Evolutionary conservation across 1,284 basidiomycete genomes (phyloP), one percentile per base, ranked within the genome.

Genomic region (Apiotrichum sp.): DNA sequence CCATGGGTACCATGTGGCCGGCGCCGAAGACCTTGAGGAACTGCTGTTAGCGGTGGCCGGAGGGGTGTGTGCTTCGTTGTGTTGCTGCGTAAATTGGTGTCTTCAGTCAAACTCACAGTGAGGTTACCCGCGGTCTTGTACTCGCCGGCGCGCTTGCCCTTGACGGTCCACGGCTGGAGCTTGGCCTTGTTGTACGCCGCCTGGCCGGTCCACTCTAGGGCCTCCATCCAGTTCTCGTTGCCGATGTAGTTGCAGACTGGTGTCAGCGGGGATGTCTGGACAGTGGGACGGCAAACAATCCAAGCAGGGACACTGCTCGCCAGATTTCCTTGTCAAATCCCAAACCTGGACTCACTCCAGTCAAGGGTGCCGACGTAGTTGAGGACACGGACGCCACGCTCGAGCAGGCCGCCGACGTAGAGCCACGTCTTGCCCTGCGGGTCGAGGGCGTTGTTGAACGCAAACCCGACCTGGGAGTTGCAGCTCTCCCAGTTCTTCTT

Each of bases 401-500:
- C 88, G 22, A 92, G 81, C 36, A 93, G 80, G 2, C 79, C 83
- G 1, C 82, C 80, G 54, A 90, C 78, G 66, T 90, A 84, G 44
- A 80, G 72, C 63, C 74, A 75, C 22, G 76, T 77, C 65, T 74
- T 61, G 33, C 69, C 71, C 11, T 65, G 58, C 1, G 16, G 29
- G 55, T 78, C 77, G 10, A 69, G 63, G 3, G 63, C 50, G 9
- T 42, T 39, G 40, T 39, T 6, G 63, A 78, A 77, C 1, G 65
- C 64, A 3, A 10, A 1, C 3, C 65, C 62, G 16, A 88, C 81
- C 1, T 65, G 64, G 49, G 59, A 29, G 39, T 76, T 78, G 72
- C 82, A 84, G 33, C 78, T 73, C 6, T 77, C 74, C 66, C 83
- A 88, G 61, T 83, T 80, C 1, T 70, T 58, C 39, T 80, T 53